Base-by-base conservation (phyloP, 352 stramenopile species). In the Phytopythium delawarense region DNA sequence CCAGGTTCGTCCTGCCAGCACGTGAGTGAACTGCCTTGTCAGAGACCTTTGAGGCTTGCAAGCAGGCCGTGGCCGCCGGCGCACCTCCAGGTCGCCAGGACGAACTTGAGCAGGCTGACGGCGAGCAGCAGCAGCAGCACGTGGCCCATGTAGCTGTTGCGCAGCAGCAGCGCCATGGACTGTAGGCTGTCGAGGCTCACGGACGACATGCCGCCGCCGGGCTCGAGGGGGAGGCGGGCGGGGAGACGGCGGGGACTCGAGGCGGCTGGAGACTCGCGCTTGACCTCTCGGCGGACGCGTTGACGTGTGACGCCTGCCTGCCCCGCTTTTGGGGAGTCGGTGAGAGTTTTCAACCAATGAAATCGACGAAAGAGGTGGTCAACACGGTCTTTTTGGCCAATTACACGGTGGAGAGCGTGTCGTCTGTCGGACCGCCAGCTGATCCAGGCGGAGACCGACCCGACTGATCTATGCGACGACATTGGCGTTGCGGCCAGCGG, bases 141-240 rank as follows among this genome's bases (percentile, higher is more conserved):
- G 62, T 92, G 82, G 39, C 71, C 84, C 52, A 90, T 49, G 67
- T 89, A 88, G 63, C 79, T 90, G 42, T 81, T 65, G 50, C 79
- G 79, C 50, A 92, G 69, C 37, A 82, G 74, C 40, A 76, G 66
- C 40, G 79, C 75, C 65, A 90, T 75, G 60, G 71, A 73, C 63
- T 92, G 75, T 60, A 92, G 74, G 44, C 76, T 78, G 55, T 81
- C 79, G 40, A 89, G 72, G 62, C 87, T 83, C 46, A 90, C 70
- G 66, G 82, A 68, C 2, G 46, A 32, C 46, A 52, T 52, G 46
- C 46, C 46, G 42, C 42, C 42, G 42, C 20, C 42, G 20, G 20
- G 23, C 42, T 1, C 42, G 18, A 48, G 42, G 42, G 42, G 46
- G 1, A 25, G 13, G 46, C 12, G n/a, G 23, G 46, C 13, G 46